Percentiles rank a stretch among this genome's conserved stretches.
Conservation (phyloP, 2,329 filamentous ascomycete species). For the Fusarium aywerte region DNA sequence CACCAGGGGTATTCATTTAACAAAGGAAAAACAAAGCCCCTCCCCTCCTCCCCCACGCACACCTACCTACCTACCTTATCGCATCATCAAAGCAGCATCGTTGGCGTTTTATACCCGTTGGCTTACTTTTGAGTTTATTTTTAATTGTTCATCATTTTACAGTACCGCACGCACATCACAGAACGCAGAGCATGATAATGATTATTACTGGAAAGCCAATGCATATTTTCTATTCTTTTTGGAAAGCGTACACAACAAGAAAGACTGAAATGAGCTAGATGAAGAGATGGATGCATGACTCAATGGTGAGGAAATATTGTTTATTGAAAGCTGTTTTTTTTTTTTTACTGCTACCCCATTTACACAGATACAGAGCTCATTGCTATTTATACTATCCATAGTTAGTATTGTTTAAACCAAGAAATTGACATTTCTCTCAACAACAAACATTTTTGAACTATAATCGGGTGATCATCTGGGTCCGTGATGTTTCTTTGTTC, state of each 20-base stretch:
- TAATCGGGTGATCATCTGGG: background rate
- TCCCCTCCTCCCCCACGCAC: background rate
- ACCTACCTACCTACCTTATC: slow-evolving; percentile 1
- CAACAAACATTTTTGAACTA: background rate
- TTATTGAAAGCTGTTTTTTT: background rate
- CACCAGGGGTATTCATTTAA: background rate
- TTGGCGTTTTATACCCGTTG: slow-evolving; percentile 53
- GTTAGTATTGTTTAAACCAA: slow-evolving; percentile 30
- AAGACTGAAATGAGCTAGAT: slow-evolving; percentile 40
- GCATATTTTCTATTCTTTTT: slow-evolving; percentile 1
- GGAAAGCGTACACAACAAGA: slow-evolving; percentile 36
- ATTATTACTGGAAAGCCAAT: slow-evolving; percentile 36
- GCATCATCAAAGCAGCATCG: slow-evolving; percentile 48
- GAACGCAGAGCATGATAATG: slow-evolving; percentile 35
- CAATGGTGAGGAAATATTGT: slow-evolving; percentile 30
- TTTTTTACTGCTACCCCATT: slow-evolving; percentile 7
- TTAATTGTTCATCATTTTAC: slow-evolving; percentile 3
- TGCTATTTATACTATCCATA: slow-evolving; percentile 28
- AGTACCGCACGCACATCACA: background rate
- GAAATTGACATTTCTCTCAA: slow-evolving; percentile 12
- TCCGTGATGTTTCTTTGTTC: slow-evolving; percentile 15
- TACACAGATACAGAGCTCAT: slow-evolving; percentile 18
- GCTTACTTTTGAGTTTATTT: slow-evolving; percentile 28
- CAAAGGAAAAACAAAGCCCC: slow-evolving; percentile 1
- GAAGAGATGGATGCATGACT: slow-evolving; percentile 35